Conservation (phyloP, 2,329 filamentous ascomycete species). For the Cladobotryum protrusum region DNA sequence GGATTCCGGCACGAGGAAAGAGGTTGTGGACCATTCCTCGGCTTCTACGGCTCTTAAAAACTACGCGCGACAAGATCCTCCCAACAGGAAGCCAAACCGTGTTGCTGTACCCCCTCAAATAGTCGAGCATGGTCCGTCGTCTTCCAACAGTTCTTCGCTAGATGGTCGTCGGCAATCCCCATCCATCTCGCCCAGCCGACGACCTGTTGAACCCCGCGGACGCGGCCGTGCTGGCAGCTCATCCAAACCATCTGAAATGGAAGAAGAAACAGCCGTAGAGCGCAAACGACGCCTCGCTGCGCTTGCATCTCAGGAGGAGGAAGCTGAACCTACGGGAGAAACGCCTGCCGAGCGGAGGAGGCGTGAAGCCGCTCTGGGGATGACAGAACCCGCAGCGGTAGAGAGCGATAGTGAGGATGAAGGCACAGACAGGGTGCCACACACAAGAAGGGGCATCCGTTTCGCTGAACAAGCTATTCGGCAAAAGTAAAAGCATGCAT, state of each 20-base stretch:
- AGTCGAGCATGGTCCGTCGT: slow-evolving; percentile 15
- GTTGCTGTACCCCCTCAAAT: slow-evolving; percentile 15
- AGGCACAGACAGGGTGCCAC: slow-evolving; percentile 47
- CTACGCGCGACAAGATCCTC: slow-evolving; percentile 38
- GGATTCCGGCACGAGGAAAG: slow-evolving; percentile 56
- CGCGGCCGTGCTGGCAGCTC: not conserved
- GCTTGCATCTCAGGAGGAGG: slow-evolving; percentile 37
- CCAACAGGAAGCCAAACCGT: slow-evolving; percentile 6
- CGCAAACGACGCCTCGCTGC: slow-evolving; percentile 57
- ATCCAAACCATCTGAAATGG: slow-evolving; percentile 16
- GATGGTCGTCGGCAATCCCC: slow-evolving; percentile 10
- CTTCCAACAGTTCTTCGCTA: slow-evolving; percentile 15
- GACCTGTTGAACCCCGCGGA: slow-evolving; percentile 4
- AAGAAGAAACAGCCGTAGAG: slow-evolving; percentile 64
- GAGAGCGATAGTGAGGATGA: slow-evolving; percentile 51
- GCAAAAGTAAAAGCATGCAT: not conserved
- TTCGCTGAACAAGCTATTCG: slow-evolving; percentile 46
- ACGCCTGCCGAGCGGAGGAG: slow-evolving; percentile 69
- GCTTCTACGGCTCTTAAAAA: slow-evolving; percentile 44
- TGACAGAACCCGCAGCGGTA: slow-evolving; percentile 39
- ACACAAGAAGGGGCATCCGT: slow-evolving; percentile 50
- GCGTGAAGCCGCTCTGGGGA: slow-evolving; percentile 66
- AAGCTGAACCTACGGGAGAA: slow-evolving; percentile 44
- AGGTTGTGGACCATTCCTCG: slow-evolving; percentile 46
- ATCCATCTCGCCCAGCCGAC: slow-evolving; percentile 16